Base-by-base conservation (phyloP, 768 basidiomycete genomes). In the Austroboletus festivus region DNA sequence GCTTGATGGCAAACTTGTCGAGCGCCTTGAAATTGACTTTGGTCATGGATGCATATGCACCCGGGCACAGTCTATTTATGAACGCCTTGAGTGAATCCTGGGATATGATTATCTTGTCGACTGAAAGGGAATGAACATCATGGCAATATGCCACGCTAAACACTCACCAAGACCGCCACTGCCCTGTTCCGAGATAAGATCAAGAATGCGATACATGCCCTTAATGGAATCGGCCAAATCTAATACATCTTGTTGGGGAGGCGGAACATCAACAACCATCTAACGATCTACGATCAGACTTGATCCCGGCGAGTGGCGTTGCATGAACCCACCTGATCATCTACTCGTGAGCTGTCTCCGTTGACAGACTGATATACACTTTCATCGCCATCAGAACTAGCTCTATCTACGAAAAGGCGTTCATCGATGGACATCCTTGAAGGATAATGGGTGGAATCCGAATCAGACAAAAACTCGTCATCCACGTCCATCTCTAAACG, bases 61-160 rank as follows among this genome's bases (percentile, higher is more conserved):
- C 74, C 0, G 82, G 78, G 34, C 56, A 68, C 8, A 82, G 38
- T 15, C 57, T 58, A 43, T 82, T 78, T 55, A 80, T 72, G 42
- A 83, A 74, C 3, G 64, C 51, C 48, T 67, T 64, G 15, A 84
- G 64, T 3, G 78, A 75, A 3, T 72, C 64, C 57, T 81, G 79
- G 2, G 70, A 68, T 28, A 85, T 84, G 59, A 84, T 76, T 28
- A 84, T 73, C 57, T 85, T 84, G 54, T 82, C 80, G 37, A 82
- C 82, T 81, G 50, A 46, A 16, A 23, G 15, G 40, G 8, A 44
- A 15, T n/a, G 20, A 35, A n/a, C 5, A 43, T 16, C 0, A 26
- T 48, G 9, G 23, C 7, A 35, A 35, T n/a, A 7, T 35, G 34
- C 16, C 16, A 7, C 16, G 16, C 8, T 35, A n/a, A 13, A 33